phyloP scores from a whole-genome alignment of 2,329 filamentous ascomycete species.

The Aspergillus japonicus region DNA sequence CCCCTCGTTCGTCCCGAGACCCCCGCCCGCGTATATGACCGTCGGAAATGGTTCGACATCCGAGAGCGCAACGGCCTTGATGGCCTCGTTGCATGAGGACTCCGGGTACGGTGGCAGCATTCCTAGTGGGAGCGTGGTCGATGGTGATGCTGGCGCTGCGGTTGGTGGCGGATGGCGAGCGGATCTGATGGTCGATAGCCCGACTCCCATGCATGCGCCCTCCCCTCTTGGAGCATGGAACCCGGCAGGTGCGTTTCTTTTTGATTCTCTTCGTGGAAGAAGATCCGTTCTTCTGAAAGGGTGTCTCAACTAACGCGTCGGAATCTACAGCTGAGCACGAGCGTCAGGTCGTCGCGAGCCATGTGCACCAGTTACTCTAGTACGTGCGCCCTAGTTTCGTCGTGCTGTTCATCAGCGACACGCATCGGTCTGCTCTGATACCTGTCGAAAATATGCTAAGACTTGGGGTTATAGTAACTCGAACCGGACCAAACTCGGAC shows the following conservation, averaged over 20 bases:
- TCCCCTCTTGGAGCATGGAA: conserved; percentile 50
- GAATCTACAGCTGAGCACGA: conserved; percentile 56
- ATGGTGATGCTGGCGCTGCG: conserved; percentile 30
- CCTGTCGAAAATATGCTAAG: conserved; percentile 16
- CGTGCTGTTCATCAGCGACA: neutral
- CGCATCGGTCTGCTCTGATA: neutral
- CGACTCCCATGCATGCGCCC: conserved; percentile 57
- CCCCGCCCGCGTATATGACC: conserved; percentile 73
- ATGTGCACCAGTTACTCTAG: conserved; percentile 91
- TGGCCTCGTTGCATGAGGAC: conserved; percentile 78
- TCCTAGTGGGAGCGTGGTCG: conserved; percentile 59
- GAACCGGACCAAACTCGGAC: conserved; percentile 81
- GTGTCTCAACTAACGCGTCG: conserved; percentile 16
- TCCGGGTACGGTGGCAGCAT: conserved; percentile 89
- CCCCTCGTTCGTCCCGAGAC: conserved; percentile 28
- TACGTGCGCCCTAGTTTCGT: conserved; percentile 27
- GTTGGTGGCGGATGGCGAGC: conserved; percentile 53
- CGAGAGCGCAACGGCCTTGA: conserved; percentile 75
- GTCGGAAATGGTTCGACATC: conserved; percentile 80
- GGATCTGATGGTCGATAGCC: conserved; percentile 57
- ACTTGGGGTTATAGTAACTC: conserved; percentile 59
- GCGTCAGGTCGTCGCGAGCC: conserved; percentile 68
- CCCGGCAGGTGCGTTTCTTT: conserved; percentile 37
- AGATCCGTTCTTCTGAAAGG: too few species aligned
- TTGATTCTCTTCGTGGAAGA: neutral